Evolutionary conservation across 2,329 filamentous ascomycete species (phyloP), one percentile per base, ranked within the genome.

Genomic region (Alternaria rosae): DNA sequence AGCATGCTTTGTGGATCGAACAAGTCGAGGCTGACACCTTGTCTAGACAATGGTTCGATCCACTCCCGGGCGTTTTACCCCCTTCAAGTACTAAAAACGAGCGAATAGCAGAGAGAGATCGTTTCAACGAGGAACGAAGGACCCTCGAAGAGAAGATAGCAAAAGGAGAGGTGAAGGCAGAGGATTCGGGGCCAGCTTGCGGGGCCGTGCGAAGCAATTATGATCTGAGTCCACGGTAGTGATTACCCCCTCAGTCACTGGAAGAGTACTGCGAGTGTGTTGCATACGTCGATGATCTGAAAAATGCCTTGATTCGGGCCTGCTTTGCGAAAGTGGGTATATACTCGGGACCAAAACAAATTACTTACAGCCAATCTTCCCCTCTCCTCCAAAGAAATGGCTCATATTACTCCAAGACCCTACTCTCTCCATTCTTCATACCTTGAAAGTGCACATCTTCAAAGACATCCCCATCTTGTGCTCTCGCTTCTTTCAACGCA

Each of bases 401-500:
- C 2, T 12, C 21, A 6, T 17, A n/a, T 76, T 62, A 86, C 41
- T 78, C 74, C 59, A 89, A 69, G 4, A 89, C 71, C 47, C 85
- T 72, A 54, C 82, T 85, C 70, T 88, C 85, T 0, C 87, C 87
- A 64, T 87, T 89, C 3, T 76, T 81, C 54, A 89, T 71, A 58
- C 87, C 85, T 6, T 82, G 77, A 10, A 81, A 80, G 13, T 59
- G 42, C 5, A 70, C 64, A 52, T 78, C 73, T 12, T 48, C 54
- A 25, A 53, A 57, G 5, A 68, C 70, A n/a, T 70, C 75, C n/a
- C 78, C 78, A 8, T 81, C 80, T 43, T 85, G 82, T 5, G 76
- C 72, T 4, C 82, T 77, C 7, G 83, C 83, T 54, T 84, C 82
- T 25, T 77, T 73, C 11, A 87, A 65, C 42, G 89, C 82, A 63